A percentile compares a stretch with the other conserved stretches of the same genome.
Evolutionary conservation across 306 rosid species (phyloP).

Genomic region (Casuarina equisetifolia): DNA sequence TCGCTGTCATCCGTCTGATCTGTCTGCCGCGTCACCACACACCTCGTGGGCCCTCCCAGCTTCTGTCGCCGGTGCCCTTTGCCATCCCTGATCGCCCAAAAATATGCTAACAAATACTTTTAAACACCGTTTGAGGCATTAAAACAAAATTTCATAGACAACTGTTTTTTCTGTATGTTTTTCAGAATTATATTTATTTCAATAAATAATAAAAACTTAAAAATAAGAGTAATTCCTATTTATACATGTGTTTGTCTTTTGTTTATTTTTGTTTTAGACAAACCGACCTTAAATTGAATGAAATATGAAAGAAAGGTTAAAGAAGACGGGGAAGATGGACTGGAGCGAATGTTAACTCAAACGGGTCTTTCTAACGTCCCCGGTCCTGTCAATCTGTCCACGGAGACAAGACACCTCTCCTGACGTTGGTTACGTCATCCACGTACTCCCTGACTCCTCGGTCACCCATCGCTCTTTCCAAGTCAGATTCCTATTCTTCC

Average conservation of each 20-base stretch:
- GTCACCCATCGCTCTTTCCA: neutral
- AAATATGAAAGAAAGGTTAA: too few species aligned
- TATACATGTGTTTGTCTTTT: too few species aligned
- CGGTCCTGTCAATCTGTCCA: constrained; percentile 21
- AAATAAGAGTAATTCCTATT: too few species aligned
- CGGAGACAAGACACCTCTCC: constrained; percentile 36
- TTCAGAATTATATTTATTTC: too few species aligned
- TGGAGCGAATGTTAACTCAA: neutral
- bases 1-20: constrained; percentile 46
- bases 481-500: neutral
- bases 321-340: neutral
- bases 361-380: constrained; percentile 32
- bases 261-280: too few species aligned
- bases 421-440: constrained; percentile 36
- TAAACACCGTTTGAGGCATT: too few species aligned
- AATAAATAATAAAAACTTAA: too few species aligned
- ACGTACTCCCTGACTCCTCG: constrained; percentile 23
- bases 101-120: too few species aligned
- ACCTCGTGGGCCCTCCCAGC: neutral
- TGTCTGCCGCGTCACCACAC: constrained; percentile 32
- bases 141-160: too few species aligned
- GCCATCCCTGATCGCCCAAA: neutral
- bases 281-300: too few species aligned
- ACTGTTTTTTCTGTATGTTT: too few species aligned
- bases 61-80: neutral